Evolutionary conservation across 306 rosid species (phyloP).

Genomic region (Pueraria montana): DNA sequence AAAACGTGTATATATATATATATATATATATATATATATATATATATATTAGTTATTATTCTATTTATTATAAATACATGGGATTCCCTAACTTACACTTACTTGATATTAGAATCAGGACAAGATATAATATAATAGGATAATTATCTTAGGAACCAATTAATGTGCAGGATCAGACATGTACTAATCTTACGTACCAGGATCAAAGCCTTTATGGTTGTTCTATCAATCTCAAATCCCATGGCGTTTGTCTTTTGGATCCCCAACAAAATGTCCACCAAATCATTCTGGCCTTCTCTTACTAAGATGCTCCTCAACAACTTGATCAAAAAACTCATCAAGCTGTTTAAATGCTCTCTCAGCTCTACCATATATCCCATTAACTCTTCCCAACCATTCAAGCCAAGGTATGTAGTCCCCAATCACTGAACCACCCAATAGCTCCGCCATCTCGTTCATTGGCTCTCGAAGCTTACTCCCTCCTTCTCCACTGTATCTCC

Average conservation of each 20-base stretch:
- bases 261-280: background rate
- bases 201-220: slow-evolving; percentile 30
- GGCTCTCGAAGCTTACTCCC: background rate
- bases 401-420: slow-evolving; percentile 12
- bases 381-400: slow-evolving; percentile 19
- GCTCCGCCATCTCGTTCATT: background rate
- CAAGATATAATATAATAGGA: too few relatives aligned
- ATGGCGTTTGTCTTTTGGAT: background rate
- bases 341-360: background rate
- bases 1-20: background rate
- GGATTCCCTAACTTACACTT: too few relatives aligned
- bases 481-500: background rate
- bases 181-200: background rate
- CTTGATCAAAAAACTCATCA: slow-evolving; percentile 35
- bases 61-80: too few relatives aligned
- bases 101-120: too few relatives aligned
- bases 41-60: too few relatives aligned
- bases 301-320: background rate
- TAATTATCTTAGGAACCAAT: too few relatives aligned
- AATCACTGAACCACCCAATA: background rate
- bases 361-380: slow-evolving; percentile 30
- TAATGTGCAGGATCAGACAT: too few relatives aligned
- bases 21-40: too few relatives aligned
- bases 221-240: background rate
- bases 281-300: background rate